Base-by-base conservation (phyloP, 352 stramenopile genomes). In the Phytophthora fragariaefolia region DNA sequence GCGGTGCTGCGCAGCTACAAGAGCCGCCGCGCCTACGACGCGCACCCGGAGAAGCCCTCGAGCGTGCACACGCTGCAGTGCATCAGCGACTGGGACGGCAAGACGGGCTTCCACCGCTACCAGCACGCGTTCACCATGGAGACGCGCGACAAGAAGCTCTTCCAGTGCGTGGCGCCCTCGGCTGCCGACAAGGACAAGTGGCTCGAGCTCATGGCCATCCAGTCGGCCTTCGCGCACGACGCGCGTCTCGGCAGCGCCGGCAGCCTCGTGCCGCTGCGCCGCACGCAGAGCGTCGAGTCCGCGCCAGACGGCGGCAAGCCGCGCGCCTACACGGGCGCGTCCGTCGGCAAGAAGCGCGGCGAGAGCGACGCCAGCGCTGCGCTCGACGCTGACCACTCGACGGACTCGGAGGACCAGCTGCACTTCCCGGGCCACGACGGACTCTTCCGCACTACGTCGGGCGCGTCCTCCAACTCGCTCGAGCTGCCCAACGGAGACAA, bases 1-100 rank as follows among this genome's bases (percentile, higher is more conserved):
- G 74, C 92, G n/a, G 73, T 92, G 57, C 53, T 95, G 65, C 82
- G 83, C 24, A 87, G 81, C 55, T 95, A 90, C 76, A 92, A 93
- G 73, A 80, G 52, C 40, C 64, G 71, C 18, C 69, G 71, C 26
- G 62, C 45, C 20, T 91, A 87, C 65, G 51, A 71, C 36, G 71
- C 73, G 27, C 66, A 77, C n/a, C 77, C 82, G 4, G 67, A 80
- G 45, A 79, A 82, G 57, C 82, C 85, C 15, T 58, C 85, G 50
- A 87, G 77, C 38, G 72, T 79, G 23, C 73, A 91, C 58, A 67
- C 77, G 36, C 66, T 95, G 36, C 90, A 92, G 62, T 84, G 84
- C 59, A 77, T 95, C 47, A 82, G 77, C 20, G 83, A 89, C 51
- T 95, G 87, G 87, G 77, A 90, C 58, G 87, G 87, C 49, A 89